phyloP scores from a whole-genome alignment of 495 filamentous ascomycete genomes.

The Aspergillus biplanus region DNA sequence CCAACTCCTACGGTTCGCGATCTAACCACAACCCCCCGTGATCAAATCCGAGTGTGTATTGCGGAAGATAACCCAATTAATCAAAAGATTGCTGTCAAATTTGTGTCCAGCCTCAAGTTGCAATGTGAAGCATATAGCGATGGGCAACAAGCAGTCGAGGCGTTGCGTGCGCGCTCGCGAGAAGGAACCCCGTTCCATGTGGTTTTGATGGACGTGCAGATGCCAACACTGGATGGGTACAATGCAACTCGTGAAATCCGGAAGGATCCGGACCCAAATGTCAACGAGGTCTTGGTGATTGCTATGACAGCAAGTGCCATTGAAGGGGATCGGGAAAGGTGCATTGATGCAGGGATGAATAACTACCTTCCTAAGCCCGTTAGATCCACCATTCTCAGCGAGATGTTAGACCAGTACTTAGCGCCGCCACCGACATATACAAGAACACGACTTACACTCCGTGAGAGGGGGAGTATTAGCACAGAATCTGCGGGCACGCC shows the following conservation, averaged over 20 bases:
- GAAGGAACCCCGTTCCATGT: slow-evolving; percentile 72
- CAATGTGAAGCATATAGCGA: slow-evolving; percentile 83
- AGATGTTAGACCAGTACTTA: slow-evolving; percentile 73
- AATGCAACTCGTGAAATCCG: slow-evolving; percentile 83
- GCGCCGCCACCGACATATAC: slow-evolving; percentile 54
- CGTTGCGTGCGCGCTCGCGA: slow-evolving; percentile 67
- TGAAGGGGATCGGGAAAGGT: slow-evolving; percentile 89
- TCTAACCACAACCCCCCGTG: slow-evolving; percentile 71
- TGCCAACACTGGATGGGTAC: slow-evolving; percentile 94
- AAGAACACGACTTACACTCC: slow-evolving; percentile 42
- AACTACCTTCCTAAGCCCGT: slow-evolving; percentile 95
- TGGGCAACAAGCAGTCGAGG: slow-evolving; percentile 83
- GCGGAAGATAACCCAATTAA: slow-evolving; percentile 94
- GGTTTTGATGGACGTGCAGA: slow-evolving; percentile 94
- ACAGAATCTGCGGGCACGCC: slow-evolving; percentile 37
- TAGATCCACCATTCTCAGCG: slow-evolving; percentile 69
- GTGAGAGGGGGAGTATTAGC: slow-evolving; percentile 40
- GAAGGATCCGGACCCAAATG: slow-evolving; percentile 69
- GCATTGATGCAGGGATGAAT: slow-evolving; percentile 91
- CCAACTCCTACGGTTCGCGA: slow-evolving; percentile 50
- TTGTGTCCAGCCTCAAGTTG: slow-evolving; percentile 82
- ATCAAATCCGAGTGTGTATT: slow-evolving; percentile 81
- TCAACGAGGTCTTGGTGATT: slow-evolving; percentile 80
- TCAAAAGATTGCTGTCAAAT: slow-evolving; percentile 88
- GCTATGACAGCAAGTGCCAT: slow-evolving; percentile 95